Conservation (phyloP, 2,329 filamentous ascomycete genomes). For the Pseudogymnoascus sp. region DNA sequence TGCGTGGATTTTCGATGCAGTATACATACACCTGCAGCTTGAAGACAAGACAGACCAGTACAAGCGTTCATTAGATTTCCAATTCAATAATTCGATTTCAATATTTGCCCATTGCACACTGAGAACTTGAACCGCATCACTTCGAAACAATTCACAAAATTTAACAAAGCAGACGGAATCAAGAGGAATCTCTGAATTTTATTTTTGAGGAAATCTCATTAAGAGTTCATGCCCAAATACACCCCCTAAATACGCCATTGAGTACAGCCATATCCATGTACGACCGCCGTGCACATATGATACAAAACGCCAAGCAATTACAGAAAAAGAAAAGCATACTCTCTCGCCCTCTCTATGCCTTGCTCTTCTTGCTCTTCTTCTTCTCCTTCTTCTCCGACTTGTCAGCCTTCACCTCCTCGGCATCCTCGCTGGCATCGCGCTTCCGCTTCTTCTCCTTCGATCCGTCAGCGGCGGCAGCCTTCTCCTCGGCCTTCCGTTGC, state of each 20-base stretch:
- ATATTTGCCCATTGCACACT: neutral
- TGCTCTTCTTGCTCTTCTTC: conserved; percentile 47
- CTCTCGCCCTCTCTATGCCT: conserved; percentile 23
- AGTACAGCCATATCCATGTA: conserved; percentile 14
- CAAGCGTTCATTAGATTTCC: neutral
- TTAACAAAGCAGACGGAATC: neutral
- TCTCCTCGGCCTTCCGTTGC: conserved; percentile 55
- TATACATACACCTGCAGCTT: conserved; percentile 7
- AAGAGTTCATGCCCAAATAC: conserved; percentile 14
- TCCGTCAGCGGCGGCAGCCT: conserved; percentile 38
- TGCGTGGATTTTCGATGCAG: conserved; percentile 6
- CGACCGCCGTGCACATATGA: conserved; percentile 17
- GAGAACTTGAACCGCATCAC: neutral
- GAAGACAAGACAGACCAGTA: neutral
- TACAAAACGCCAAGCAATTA: conserved; percentile 20
- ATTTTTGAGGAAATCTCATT: conserved; percentile 13
- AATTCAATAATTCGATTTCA: neutral
- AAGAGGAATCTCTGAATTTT: conserved; percentile 12
- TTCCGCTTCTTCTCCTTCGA: conserved; percentile 64
- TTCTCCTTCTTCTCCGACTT: conserved; percentile 53
- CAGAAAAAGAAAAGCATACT: conserved; percentile 4
- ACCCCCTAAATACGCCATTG: conserved; percentile 13
- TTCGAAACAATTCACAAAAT: neutral
- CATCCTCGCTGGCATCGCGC: conserved; percentile 35
- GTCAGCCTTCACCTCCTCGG: conserved; percentile 51